Conservation (phyloP, 2,329 filamentous ascomycete genomes). For the Lasiodiplodia gonubiensis region DNA sequence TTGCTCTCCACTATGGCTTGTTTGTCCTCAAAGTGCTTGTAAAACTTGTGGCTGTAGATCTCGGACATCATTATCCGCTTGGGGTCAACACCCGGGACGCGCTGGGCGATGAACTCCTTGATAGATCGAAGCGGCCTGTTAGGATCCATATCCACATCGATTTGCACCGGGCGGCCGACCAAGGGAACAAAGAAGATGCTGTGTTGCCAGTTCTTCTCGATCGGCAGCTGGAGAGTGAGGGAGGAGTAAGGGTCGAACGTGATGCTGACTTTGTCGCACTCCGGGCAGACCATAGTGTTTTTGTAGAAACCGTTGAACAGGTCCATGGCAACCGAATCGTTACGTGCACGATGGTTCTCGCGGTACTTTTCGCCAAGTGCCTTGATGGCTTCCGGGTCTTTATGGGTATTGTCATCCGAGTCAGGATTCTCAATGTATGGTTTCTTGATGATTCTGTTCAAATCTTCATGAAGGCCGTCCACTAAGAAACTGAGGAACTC, state of each 20-base stretch:
- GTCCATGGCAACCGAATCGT: constrained; percentile 94
- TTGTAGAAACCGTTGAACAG: constrained; percentile 98
- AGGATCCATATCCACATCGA: constrained; percentile 82
- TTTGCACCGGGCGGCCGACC: constrained; percentile 69
- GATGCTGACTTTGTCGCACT: constrained; percentile 93
- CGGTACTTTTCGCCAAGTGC: constrained; percentile 88
- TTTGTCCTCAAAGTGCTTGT: constrained; percentile 78
- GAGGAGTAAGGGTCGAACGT: constrained; percentile 99
- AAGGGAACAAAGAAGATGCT: constrained; percentile 79
- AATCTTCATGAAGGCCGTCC: constrained; percentile 91
- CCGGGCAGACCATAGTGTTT: constrained; percentile 90
- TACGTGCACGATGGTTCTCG: constrained; percentile 88
- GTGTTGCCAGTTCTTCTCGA: constrained; percentile 81
- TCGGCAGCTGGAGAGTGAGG: constrained; percentile 85
- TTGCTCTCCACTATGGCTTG: constrained; percentile 69
- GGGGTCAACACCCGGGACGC: constrained; percentile 56
- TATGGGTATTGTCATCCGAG: constrained; percentile 94
- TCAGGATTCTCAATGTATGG: constrained; percentile 98
- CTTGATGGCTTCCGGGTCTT: constrained; percentile 77
- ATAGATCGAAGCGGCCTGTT: constrained; percentile 71
- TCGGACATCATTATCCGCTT: constrained; percentile 79
- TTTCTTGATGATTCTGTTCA: constrained; percentile 93
- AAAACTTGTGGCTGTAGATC: constrained; percentile 82
- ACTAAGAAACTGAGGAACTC: constrained; percentile 95
- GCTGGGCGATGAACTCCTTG: constrained; percentile 66